Percentiles rank a stretch among this genome's conserved stretches.
These are phyloP conservation scores for Curvularia eragrostidis DNA, from an alignment of 2,329 filamentous ascomycete genomes.

Conservation along the genomic window DNA sequence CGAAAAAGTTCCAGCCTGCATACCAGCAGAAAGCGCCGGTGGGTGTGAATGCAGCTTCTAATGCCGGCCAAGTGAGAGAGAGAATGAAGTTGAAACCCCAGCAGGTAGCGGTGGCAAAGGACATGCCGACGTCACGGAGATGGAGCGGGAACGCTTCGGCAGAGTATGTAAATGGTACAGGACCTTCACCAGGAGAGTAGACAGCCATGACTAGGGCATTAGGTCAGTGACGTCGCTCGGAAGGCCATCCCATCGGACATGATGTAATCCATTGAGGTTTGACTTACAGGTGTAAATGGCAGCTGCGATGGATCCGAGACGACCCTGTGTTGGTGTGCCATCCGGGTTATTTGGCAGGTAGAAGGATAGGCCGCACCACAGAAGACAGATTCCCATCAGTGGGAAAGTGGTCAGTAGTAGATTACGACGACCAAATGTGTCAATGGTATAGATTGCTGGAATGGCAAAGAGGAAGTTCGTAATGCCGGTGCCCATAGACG, in stretches of 20 bases:
- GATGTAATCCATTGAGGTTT: not conserved
- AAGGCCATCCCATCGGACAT: not conserved
- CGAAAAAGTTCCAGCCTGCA: constrained; percentile 62
- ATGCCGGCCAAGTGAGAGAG: constrained; percentile 61
- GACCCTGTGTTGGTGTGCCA: constrained; percentile 24
- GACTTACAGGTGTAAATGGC: constrained; percentile 16
- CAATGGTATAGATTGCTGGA: constrained; percentile 54
- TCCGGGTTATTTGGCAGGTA: constrained; percentile 29
- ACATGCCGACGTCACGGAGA: constrained; percentile 53
- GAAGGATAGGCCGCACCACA: constrained; percentile 40
- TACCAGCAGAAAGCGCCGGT: constrained; percentile 65
- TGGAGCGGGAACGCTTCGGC: constrained; percentile 56
- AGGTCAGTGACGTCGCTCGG: not conserved
- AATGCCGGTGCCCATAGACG: constrained; percentile 54
- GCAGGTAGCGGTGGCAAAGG: constrained; percentile 59
- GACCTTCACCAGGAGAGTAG: constrained; percentile 41
- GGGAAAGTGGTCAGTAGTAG: constrained; percentile 56
- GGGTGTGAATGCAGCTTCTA: constrained; percentile 56
- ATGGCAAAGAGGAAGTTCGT: constrained; percentile 56
- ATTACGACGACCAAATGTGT: constrained; percentile 53
- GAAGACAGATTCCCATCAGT: constrained; percentile 53
- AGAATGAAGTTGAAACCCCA: constrained; percentile 66
- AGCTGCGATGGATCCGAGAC: constrained; percentile 45
- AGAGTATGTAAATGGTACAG: constrained; percentile 47
- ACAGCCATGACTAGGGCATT: constrained; percentile 53